Evolutionary conservation across 352 stramenopile species (phyloP).

Genomic region (Peronosclerospora sorghi): DNA sequence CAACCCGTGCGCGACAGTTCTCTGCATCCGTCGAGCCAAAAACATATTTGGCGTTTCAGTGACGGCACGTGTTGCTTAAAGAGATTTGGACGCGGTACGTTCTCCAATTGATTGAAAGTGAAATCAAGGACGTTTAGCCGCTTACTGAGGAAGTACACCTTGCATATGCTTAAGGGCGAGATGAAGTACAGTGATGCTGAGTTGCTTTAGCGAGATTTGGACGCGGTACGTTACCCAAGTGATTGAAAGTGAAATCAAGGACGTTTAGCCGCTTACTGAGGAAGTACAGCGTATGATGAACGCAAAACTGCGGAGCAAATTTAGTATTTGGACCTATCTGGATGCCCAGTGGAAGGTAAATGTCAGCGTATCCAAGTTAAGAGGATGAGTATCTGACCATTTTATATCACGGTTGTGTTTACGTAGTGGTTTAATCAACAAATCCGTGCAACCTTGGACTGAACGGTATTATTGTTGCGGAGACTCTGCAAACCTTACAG

Average conservation of each 20-base stretch:
- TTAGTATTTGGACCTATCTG: conserved; percentile 55
- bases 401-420: neutral
- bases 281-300: conserved; percentile 12
- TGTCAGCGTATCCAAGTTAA: neutral
- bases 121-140: too few species aligned
- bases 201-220: conserved; percentile 58
- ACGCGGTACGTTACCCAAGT: conserved; percentile 43
- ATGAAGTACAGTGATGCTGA: conserved; percentile 51
- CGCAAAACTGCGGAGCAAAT: conserved; percentile 32
- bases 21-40: conserved; percentile 74
- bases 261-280: conserved; percentile 9
- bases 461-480: conserved; percentile 46
- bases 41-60: conserved; percentile 83
- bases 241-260: conserved; percentile 30
- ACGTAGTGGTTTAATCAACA: conserved; percentile 35
- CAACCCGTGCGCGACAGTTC: conserved; percentile 60
- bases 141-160: too few species aligned
- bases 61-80: conserved; percentile 42
- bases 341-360: conserved; percentile 58
- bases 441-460: conserved; percentile 49
- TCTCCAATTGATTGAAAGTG: too few species aligned
- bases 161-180: too few species aligned
- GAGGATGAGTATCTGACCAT: neutral
- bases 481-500: conserved; percentile 50
- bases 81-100: too few species aligned